phyloP scores from a whole-genome alignment of 2,329 filamentous ascomycete species.

The Thielaviopsis populi region DNA sequence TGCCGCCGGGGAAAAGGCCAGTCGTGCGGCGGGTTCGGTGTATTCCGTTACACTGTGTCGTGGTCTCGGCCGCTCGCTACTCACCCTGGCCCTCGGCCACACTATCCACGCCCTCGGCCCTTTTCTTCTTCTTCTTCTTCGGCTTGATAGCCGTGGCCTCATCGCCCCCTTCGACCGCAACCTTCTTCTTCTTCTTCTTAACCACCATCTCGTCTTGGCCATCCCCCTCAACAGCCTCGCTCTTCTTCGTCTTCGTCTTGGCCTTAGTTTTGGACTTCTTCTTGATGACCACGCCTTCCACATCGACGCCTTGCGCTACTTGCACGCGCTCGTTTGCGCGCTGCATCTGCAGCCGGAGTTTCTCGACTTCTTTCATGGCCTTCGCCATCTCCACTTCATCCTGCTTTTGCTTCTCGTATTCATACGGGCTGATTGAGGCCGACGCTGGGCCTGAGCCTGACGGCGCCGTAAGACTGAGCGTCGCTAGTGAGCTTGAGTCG shows the following conservation, averaged over 20 bases:
- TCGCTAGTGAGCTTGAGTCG: constrained; percentile 67
- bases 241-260: constrained; percentile 22
- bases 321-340: constrained; percentile 61
- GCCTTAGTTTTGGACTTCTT: constrained; percentile 49
- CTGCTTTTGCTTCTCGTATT: constrained; percentile 51
- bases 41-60: not conserved
- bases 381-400: constrained; percentile 81
- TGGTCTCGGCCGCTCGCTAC: not conserved
- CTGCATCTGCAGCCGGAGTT: constrained; percentile 77
- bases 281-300: constrained; percentile 49
- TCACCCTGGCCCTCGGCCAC: not conserved
- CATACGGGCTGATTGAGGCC: constrained; percentile 25
- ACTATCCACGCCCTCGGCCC: not conserved
- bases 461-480: constrained; percentile 45
- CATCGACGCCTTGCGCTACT: constrained; percentile 51
- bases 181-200: constrained; percentile 19
- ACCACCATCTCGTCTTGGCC: not conserved
- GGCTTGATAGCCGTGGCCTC: constrained; percentile 23
- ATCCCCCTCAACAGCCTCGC: not conserved
- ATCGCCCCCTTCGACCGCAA: constrained; percentile 3
- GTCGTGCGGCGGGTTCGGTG: not conserved
- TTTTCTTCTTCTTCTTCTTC: constrained; percentile 38
- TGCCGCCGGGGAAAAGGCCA: too few relatives aligned
- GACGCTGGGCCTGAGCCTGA: constrained; percentile 13
- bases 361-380: constrained; percentile 80